Base-by-base conservation (phyloP, 768 basidiomycete genomes). In the Boletus speciosus region DNA sequence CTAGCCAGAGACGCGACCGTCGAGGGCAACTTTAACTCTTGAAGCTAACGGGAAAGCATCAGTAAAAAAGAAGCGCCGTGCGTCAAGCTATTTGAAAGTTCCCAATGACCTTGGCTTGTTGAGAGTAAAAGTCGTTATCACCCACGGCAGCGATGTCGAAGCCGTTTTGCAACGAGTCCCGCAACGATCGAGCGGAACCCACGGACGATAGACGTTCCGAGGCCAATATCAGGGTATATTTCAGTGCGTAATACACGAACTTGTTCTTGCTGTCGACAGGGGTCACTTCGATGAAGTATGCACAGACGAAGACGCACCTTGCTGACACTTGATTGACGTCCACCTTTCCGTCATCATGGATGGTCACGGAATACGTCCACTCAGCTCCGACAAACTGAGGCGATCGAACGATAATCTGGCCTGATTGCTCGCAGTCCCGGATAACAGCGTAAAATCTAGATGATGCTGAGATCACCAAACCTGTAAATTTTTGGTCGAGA, bases 71-170 rank as follows among this genome's bases (percentile, higher is more conserved):
- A 46, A 36, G 52, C 50, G 10, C 7, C 25, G 4, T 38, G 14
- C 34, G 5, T 36, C 51, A 42, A 41, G 42, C 42, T 19, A 6
- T 11, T 12, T n/a, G 11, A 35, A 36, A 38, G 39, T 9, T 40
- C 23, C 47, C 39, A 46, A 38, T 66, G 52, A 91, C 95, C 78
- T 90, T 85, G 49, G 85, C 84, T 52, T 88, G 78, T 65, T 98
- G 97, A 5, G 95, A 97, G 73, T 99, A 98, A 64, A 98, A 99
- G 69, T 98, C 97, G 64, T 99, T 98, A 70, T 93, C 93, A 10
- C 93, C 96, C 27, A 86, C 82, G 60, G 98, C 88, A 37, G 81
- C 82, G 58, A 98, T 84, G 60, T 90, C 81, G 53, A 96, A 75
- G 31, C 84, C 88, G 14, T 68, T 63, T 3, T 73, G 66, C 5